Percentiles rank a stretch among this genome's conserved stretches.
phyloP scores from a whole-genome alignment of 371 early-diverging fungal genomes.

The Syncephalastrum monosporum region DNA sequence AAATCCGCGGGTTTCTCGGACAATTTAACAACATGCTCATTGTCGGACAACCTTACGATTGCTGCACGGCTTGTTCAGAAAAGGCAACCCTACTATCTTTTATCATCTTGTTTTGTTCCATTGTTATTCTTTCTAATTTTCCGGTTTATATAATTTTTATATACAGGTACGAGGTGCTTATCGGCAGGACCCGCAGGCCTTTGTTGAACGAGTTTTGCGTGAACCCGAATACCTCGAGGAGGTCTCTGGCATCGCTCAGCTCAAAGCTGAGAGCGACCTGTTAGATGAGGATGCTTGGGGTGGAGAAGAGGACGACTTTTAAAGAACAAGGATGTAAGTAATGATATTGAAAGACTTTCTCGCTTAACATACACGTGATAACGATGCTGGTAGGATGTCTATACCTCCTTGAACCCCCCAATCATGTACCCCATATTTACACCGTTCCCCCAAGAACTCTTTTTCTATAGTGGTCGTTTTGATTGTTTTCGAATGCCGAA shows the following conservation, averaged over 20 bases:
- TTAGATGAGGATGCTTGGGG: constrained; percentile 61
- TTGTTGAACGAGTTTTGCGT: constrained; percentile 71
- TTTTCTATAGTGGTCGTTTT: no score
- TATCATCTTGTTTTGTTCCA: neutral
- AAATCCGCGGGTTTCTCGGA: constrained; percentile 88
- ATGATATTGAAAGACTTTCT: no score
- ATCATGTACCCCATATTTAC: no score
- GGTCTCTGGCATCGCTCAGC: constrained; percentile 75
- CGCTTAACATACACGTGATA: no score
- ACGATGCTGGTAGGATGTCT: no score
- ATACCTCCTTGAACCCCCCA: no score
- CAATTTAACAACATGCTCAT: constrained; percentile 82
- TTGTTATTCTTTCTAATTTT: constrained; percentile 1
- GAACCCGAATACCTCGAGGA: constrained; percentile 78
- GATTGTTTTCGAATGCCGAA: no score
- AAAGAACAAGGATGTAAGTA: neutral
- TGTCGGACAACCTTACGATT: constrained; percentile 83
- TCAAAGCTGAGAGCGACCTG: constrained; percentile 75
- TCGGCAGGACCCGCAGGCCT: constrained; percentile 60
- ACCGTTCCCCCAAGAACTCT: no score
- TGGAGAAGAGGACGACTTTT: constrained; percentile 47
- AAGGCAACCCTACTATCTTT: constrained; percentile 32
- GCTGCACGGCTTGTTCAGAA: constrained; percentile 91
- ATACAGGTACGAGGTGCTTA: constrained; percentile 62
- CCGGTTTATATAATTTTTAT: neutral